Conservation (phyloP, 2,329 filamentous ascomycete species). For the Pseudocercospora musae region DNA sequence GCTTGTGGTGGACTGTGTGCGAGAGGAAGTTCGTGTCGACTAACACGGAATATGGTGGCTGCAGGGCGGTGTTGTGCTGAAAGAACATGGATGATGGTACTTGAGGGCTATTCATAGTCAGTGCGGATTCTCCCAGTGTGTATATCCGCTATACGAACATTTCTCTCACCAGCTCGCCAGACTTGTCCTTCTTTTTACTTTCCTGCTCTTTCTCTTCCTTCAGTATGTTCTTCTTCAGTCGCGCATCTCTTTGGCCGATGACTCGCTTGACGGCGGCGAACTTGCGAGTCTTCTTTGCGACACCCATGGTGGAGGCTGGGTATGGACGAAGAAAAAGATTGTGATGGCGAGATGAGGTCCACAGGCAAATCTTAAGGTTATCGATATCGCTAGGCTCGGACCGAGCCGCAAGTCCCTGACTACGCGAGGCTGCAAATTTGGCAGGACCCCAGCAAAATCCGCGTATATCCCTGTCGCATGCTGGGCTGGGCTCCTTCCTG, state of each 20-base stretch:
- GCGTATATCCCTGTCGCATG: background rate
- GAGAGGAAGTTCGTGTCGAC: constrained; percentile 89
- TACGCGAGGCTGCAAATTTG: background rate
- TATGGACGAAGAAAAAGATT: background rate
- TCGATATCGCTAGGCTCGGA: background rate
- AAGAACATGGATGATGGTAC: constrained; percentile 68
- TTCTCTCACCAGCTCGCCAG: constrained; percentile 66
- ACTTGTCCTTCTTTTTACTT: constrained; percentile 53
- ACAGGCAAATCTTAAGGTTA: background rate
- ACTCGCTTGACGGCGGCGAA: constrained; percentile 82
- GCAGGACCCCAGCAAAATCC: no score
- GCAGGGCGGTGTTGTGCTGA: constrained; percentile 79
- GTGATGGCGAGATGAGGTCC: background rate
- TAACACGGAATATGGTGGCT: constrained; percentile 76
- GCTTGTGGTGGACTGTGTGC: constrained; percentile 86
- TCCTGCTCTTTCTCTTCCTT: constrained; percentile 60
- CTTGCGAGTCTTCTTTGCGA: constrained; percentile 86
- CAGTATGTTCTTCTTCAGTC: constrained; percentile 76
- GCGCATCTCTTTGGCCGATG: constrained; percentile 74
- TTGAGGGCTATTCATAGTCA: constrained; percentile 32
- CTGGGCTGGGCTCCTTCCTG: background rate
- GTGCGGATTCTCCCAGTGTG: background rate
- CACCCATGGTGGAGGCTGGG: constrained; percentile 64
- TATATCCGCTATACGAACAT: constrained; percentile 48
- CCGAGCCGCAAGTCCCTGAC: background rate